Percentiles rank a stretch among this genome's conserved stretches.
phyloP scores from a whole-genome alignment of 768 basidiomycete species.

The Suillus tomentosus region DNA sequence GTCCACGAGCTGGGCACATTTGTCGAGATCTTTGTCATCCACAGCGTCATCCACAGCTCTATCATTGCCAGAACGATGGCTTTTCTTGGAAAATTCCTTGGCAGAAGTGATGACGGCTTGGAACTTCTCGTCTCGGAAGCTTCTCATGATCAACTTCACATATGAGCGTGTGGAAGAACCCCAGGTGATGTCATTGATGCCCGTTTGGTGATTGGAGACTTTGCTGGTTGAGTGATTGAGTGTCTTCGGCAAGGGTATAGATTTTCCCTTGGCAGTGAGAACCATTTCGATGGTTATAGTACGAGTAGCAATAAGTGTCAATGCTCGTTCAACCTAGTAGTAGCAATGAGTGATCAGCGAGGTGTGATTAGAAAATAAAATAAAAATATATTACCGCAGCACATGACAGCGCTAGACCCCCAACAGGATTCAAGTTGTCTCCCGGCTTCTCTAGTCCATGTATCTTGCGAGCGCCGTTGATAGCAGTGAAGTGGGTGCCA shows the following conservation, averaged over 20 bases:
- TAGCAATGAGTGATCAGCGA: neutral
- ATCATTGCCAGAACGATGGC: neutral
- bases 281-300: neutral
- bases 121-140: neutral
- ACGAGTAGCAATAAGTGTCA: neutral
- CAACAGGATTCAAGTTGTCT: neutral
- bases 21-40: neutral
- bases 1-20: neutral
- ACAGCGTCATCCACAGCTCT: neutral
- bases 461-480: neutral
- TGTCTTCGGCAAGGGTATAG: neutral
- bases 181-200: neutral
- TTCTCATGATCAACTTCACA: neutral
- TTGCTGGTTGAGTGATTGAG: neutral
- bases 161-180: neutral
- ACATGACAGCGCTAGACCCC: neutral
- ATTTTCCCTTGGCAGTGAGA: neutral
- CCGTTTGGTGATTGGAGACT: neutral
- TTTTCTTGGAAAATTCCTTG: neutral
- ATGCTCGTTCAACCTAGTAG: constrained; percentile 1
- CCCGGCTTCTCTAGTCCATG: neutral
- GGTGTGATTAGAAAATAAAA: constrained; percentile 1
- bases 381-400: neutral
- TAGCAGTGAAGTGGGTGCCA: neutral
- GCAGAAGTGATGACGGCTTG: neutral